Evolutionary conservation across 257 asterid genomes (phyloP), one percentile per base, ranked within the genome.

Genomic region (Lycium ferocissimum): DNA sequence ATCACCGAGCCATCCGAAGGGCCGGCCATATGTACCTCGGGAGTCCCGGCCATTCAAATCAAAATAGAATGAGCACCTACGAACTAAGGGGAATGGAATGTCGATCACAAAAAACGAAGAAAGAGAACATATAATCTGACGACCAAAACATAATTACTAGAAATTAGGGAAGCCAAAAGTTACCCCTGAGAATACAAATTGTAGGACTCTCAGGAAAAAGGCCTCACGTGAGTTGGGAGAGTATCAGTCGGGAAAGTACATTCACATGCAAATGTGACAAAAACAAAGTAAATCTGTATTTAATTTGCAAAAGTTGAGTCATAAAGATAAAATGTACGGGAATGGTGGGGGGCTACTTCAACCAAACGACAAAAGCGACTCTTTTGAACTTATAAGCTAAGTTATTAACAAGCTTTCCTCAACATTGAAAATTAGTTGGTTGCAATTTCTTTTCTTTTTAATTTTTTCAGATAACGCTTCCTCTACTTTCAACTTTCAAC

Each of bases 201-300:
- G 66, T 79, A 79, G 83, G 70, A 79, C 58, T 79, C 54, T 83
- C 15, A 62, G 62, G 43, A 2, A 40, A 40, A 40, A 40, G 43
- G 6, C 45, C 45, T 92, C 95, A 92, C 93, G 92, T 90, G 93
- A 89, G 90, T 86, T 76, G 70, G 70, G 61, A 61, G 62, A 81
- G 84, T 62, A 81, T 81, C 88, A 83, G 87, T 85, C 80, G 91
- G 91, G 91, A 88, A 89, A 87, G 93, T 90, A 89, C 93, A 88
- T 88, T 92, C 95, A 92, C 95, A 88, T 90, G 95, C 92, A 89
- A 88, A 86, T 87, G 92, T 92, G 87, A 90, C 85, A 83, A 86
- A 85, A 83, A 85, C 70, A 83, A 89, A 86, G 88, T 85, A 90
- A 40, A 90, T 51, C 81, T 79, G 84, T 90, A 78, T 78, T 84